Conservation (phyloP, 257 asterid genomes). For the Verbena officinalis region DNA sequence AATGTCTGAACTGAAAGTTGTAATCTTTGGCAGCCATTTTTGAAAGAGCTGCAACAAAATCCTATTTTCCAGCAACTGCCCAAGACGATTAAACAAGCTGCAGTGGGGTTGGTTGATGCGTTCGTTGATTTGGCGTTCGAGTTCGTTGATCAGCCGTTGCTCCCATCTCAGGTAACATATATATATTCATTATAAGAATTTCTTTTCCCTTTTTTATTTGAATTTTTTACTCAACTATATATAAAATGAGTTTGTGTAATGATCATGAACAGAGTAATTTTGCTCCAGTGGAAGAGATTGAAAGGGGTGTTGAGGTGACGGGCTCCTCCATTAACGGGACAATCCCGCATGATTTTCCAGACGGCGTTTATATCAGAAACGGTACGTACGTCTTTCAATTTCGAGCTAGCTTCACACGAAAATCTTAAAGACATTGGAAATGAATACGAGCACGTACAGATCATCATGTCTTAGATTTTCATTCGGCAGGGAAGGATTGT, state of each 20-base stretch:
- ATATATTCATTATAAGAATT: neutral
- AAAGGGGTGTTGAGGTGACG: slow-evolving; percentile 31
- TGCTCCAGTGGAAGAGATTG: slow-evolving; percentile 68
- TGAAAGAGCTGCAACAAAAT: slow-evolving; percentile 37
- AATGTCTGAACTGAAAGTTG: neutral
- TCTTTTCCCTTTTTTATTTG: neutral
- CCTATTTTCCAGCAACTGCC: slow-evolving; percentile 26
- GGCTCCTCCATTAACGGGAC: slow-evolving; percentile 40
- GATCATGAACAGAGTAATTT: slow-evolving; percentile 48
- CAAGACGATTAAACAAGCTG: slow-evolving; percentile 35
- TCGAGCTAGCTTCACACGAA: neutral
- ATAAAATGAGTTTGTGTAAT: neutral
- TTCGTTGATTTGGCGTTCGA: slow-evolving; percentile 47
- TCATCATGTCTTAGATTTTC: too few species aligned
- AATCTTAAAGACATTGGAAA: too few species aligned
- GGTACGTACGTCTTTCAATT: slow-evolving; percentile 35
- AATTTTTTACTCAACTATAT: neutral
- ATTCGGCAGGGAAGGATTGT: neutral
- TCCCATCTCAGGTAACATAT: slow-evolving; percentile 63
- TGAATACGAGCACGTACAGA: too few species aligned
- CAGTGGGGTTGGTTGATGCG: slow-evolving; percentile 43
- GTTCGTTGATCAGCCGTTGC: slow-evolving; percentile 51
- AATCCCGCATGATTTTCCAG: slow-evolving; percentile 64
- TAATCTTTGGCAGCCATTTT: slow-evolving; percentile 36
- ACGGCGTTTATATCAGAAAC: slow-evolving; percentile 65